Conservation (phyloP, 441 rosid species). For the Codiaeum variegatum region DNA sequence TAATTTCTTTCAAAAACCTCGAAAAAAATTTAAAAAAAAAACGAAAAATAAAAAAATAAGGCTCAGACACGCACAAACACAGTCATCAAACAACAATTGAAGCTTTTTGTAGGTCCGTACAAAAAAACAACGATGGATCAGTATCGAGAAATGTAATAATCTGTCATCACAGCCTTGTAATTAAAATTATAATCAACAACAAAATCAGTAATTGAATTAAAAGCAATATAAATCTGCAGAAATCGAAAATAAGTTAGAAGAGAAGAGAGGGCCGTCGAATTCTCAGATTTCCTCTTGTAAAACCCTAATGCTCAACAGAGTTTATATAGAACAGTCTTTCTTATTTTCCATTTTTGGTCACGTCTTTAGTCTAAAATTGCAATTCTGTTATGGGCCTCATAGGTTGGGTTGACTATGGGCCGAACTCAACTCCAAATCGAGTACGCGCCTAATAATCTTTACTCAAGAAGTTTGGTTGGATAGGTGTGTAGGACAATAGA, state of each 20-base stretch:
- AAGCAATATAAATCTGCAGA: not conserved
- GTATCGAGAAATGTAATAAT: conserved; percentile 35
- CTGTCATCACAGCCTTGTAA: conserved; percentile 29
- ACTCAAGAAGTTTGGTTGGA: too few species aligned
- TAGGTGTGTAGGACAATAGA: too few species aligned
- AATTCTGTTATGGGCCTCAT: not conserved
- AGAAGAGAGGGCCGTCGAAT: not conserved
- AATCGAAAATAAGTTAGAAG: too few species aligned
- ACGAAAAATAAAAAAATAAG: not conserved
- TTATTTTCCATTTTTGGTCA: not conserved
- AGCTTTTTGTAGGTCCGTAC: conserved; percentile 18
- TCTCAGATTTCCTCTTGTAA: not conserved
- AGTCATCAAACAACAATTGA: conserved; percentile 30
- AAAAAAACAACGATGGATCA: conserved; percentile 16
- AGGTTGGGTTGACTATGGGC: not conserved
- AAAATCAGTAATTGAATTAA: not conserved
- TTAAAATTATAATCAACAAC: not conserved
- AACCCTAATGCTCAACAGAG: not conserved
- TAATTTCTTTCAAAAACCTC: not conserved
- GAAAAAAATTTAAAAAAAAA: not conserved
- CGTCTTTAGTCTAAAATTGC: not conserved
- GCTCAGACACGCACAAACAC: conserved; percentile 61
- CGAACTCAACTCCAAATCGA: not conserved
- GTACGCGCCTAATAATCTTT: not conserved
- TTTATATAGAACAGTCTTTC: not conserved